Evolutionary conservation across 257 asterid species (phyloP).

Genomic region (Petrea volubilis): DNA sequence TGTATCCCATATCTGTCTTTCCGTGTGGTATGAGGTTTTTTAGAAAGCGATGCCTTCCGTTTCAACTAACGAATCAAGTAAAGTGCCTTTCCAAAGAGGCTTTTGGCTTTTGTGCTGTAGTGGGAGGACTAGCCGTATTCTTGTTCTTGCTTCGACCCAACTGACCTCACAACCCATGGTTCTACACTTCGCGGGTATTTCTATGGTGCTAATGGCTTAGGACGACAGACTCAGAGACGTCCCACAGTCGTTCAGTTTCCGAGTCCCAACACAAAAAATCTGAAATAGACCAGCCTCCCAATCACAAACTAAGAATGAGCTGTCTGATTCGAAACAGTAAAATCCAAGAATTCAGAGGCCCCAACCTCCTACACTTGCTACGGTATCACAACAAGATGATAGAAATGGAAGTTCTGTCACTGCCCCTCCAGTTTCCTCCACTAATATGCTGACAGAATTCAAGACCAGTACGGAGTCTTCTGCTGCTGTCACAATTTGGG

Average conservation of each 20-base stretch:
- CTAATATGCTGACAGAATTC: neutral
- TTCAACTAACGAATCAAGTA: constrained; percentile 39
- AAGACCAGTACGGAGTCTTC: constrained; percentile 20
- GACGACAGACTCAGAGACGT: neutral
- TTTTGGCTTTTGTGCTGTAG: constrained; percentile 38
- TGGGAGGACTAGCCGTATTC: constrained; percentile 48
- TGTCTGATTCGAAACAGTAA: neutral
- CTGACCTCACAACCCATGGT: constrained; percentile 48
- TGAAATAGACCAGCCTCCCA: neutral
- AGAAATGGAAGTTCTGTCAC: neutral
- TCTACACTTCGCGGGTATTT: constrained; percentile 37
- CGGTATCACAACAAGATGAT: neutral
- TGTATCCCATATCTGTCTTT: neutral
- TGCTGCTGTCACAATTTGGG: constrained; percentile 17
- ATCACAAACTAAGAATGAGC: constrained; percentile 16
- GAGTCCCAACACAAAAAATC: constrained; percentile 3
- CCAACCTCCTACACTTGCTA: neutral
- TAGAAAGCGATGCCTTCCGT: constrained; percentile 34
- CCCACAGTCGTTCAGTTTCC: constrained; percentile 2
- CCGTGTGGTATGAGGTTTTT: constrained; percentile 1
- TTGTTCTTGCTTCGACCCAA: constrained; percentile 48
- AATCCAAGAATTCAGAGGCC: constrained; percentile 2
- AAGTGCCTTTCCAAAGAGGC: constrained; percentile 40
- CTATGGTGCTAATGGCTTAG: constrained; percentile 26
- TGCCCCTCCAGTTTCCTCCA: neutral